A percentile compares a stretch with the other conserved stretches of the same genome.
Evolutionary conservation across 441 rosid species (phyloP).

Genomic region (Pelargonium myrrhifolium): DNA sequence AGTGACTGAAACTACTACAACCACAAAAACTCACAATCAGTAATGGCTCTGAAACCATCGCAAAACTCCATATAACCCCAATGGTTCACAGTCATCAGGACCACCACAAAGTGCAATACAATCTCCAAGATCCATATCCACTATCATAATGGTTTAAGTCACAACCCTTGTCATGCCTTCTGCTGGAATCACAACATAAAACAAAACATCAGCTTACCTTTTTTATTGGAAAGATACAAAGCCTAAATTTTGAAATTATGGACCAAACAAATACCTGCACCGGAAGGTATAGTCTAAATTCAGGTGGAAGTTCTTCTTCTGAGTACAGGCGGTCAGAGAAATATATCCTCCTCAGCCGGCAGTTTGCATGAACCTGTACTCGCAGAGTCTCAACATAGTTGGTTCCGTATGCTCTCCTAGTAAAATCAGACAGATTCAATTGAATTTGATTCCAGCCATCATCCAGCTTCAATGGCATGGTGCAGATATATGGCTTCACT

Average conservation of each 20-base stretch:
- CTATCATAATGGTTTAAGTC: background rate
- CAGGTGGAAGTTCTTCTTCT: slow-evolving; percentile 95
- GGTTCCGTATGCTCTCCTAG: slow-evolving; percentile 90
- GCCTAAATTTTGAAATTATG: background rate
- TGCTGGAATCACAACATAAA: background rate
- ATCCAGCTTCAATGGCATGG: slow-evolving; percentile 92
- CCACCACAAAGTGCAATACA: background rate
- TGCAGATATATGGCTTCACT: slow-evolving; percentile 92
- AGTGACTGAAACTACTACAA: too few species aligned
- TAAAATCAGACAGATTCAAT: slow-evolving; percentile 80
- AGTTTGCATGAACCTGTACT: slow-evolving; percentile 93
- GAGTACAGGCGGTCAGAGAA: slow-evolving; percentile 88
- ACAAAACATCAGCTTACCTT: background rate
- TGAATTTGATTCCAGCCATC: slow-evolving; percentile 98
- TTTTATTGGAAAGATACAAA: background rate
- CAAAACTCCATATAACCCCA: background rate
- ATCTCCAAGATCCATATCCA: background rate
- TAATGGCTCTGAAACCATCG: too few species aligned
- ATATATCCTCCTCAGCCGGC: slow-evolving; percentile 82
- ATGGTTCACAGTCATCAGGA: background rate
- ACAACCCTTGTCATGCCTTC: background rate
- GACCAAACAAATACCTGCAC: slow-evolving; percentile 51
- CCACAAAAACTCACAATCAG: too few species aligned
- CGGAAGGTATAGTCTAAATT: slow-evolving; percentile 85
- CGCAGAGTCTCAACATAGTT: slow-evolving; percentile 88